These are phyloP conservation scores for Chrysochromulina parva DNA, from an alignment of 78 protist species.

Conservation along the genomic window DNA sequence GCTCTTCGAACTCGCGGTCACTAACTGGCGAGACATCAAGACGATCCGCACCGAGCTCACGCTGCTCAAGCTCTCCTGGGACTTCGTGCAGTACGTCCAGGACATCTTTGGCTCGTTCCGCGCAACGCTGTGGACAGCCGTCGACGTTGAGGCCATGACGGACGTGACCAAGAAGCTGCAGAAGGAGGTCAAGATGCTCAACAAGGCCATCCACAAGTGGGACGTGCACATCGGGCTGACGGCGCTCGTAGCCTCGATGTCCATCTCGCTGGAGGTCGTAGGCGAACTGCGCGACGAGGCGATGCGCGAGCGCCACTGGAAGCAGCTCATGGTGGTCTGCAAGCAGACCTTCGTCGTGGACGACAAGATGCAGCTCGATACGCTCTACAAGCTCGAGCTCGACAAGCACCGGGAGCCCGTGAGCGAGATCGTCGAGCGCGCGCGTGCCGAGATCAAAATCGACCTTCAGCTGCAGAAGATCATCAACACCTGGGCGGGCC, in stretches of 20 bases:
- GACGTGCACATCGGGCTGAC: constrained; percentile 63
- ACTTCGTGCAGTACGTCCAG: constrained; percentile 43
- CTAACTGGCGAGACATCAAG: constrained; percentile 20
- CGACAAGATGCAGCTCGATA: constrained; percentile 58
- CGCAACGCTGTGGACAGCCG: constrained; percentile 57
- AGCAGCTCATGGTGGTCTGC: constrained; percentile 66
- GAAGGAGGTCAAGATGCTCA: constrained; percentile 26
- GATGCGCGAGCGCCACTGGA: constrained; percentile 89
- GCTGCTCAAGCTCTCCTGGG: constrained; percentile 73
- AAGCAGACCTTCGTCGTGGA: constrained; percentile 39
- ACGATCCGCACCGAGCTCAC: constrained; percentile 17
- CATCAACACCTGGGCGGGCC: neutral
- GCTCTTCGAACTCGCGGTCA: constrained; percentile 53
- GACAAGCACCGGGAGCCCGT: constrained; percentile 73
- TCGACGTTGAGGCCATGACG: constrained; percentile 62
- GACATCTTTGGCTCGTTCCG: constrained; percentile 37
- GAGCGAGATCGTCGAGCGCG: constrained; percentile 49
- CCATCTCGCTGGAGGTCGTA: constrained; percentile 68
- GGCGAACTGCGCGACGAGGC: constrained; percentile 68
- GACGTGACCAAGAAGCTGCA: constrained; percentile 53
- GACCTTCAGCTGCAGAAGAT: neutral
- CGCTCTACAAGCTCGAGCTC: constrained; percentile 67
- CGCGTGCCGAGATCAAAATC: constrained; percentile 19
- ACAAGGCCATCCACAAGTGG: constrained; percentile 29
- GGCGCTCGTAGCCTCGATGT: constrained; percentile 55